A percentile compares a stretch with the other conserved stretches of the same genome.
phyloP scores from a whole-genome alignment of 78 protist genomes.

The Dictyostelium citrinum region DNA sequence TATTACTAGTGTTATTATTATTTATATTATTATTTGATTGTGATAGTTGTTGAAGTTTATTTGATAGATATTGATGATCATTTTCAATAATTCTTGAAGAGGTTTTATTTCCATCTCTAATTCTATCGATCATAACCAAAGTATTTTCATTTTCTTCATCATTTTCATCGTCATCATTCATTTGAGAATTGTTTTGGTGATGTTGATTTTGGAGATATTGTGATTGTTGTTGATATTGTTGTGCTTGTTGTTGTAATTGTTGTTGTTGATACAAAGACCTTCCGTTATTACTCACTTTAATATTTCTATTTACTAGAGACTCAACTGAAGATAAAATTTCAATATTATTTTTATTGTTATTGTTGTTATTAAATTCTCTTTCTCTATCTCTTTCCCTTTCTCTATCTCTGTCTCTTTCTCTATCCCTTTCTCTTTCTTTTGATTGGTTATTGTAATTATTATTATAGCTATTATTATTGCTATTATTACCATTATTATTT shows the following conservation, averaged over 20 bases:
- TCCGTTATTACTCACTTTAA: neutral
- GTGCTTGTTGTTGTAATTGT: neutral
- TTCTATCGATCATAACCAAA: neutral
- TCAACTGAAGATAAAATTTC: neutral
- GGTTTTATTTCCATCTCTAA: neutral
- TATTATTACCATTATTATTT: neutral
- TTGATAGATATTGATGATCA: neutral
- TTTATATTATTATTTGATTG: neutral
- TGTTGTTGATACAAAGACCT: neutral
- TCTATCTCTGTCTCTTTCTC: neutral
- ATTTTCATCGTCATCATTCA: neutral
- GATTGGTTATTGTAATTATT: neutral
- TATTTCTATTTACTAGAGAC: constrained; percentile 2
- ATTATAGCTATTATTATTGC: neutral
- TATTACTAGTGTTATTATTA: too few species aligned
- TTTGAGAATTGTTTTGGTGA: neutral
- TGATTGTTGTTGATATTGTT: constrained; percentile 17
- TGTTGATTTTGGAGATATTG: neutral
- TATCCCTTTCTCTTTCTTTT: neutral
- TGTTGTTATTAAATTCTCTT: neutral
- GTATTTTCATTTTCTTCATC: neutral
- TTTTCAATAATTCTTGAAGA: neutral
- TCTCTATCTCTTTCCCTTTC: neutral
- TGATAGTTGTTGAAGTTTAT: neutral
- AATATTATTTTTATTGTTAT: neutral